Evolutionary conservation across 208 protist genomes (phyloP), one percentile per base, ranked within the genome.

Genomic region (Kentomonas sorsogonicus): DNA sequence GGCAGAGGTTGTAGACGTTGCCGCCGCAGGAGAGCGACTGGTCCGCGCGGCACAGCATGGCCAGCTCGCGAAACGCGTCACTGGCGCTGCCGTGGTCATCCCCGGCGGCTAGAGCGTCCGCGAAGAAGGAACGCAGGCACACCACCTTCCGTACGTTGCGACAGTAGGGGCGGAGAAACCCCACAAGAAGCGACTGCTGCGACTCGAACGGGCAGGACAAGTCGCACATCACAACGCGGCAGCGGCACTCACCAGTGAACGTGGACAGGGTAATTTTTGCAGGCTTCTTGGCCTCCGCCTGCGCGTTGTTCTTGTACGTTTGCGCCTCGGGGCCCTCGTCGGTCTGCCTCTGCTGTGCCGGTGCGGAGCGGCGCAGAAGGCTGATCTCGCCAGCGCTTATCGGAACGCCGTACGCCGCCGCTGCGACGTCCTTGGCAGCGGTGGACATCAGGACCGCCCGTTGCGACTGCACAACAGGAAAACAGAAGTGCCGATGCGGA

Each of bases 261-360:
- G 11, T 67, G 0, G 81, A 53, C 11, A 41, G 36, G 3, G 66
- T 65, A 16, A 88, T 77, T 52, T 94, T 91, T 1, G 83, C 88
- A 0, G 88, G 88, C 16, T 87, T 84, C 54, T 91, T 94, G 15
- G 82, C 83, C 57, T 91, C 81, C n/a, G 66, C 56, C 65, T 94
- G 87, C 20, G 83, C 83, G 73, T 94, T 83, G 66, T 94, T 89
- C 23, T 77, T 67, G 13, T 89, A 46, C 16, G 75, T 66, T 1
- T 85, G 50, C 16, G 61, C 68, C 45, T 89, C 82, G 9, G 80
- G 72, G 0, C 77, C 84, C 11, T 80, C 72, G 31, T 84, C 76
- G 48, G 72, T 72, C 38, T 85, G 74, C 52, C 65, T 58, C 22
- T 66, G 44, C 2, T 77, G 72, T 0, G 72, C 66, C 4, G 84